Conservation (phyloP, 192 early-diverging fungal species). For the Coemansia sp. region DNA sequence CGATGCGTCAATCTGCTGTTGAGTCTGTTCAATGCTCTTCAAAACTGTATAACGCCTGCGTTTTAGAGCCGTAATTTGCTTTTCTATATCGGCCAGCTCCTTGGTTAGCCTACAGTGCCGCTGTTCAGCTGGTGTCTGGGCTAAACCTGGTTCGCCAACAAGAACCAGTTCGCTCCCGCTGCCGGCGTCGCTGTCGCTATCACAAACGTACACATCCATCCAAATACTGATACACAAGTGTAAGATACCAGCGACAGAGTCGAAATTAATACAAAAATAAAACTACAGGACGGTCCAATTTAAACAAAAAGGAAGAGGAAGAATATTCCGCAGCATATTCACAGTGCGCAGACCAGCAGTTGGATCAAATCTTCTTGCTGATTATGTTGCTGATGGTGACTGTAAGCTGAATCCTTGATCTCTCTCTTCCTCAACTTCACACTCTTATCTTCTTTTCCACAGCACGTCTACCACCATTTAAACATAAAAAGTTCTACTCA, state of each 20-base stretch:
- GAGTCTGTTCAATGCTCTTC: constrained; percentile 13
- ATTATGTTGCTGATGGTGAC: no score
- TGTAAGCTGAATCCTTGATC: no score
- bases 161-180: constrained; percentile 3
- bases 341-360: no score
- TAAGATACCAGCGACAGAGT: not conserved
- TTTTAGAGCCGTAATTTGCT: constrained; percentile 25
- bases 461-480: no score
- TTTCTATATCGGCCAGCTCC: constrained; percentile 30
- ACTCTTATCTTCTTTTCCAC: no score
- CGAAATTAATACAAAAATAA: no score
- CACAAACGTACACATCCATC: constrained; percentile 9
- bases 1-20: constrained; percentile 23
- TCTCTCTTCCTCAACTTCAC: no score
- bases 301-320: no score
- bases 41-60: constrained; percentile 15
- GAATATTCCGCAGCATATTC: no score
- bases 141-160: not conserved
- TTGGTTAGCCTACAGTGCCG: constrained; percentile 12
- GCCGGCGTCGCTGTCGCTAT: constrained; percentile 16
- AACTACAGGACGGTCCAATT: no score
- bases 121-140: not conserved
- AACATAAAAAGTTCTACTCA: not conserved
- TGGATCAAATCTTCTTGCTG: no score
- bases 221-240: not conserved